phyloP scores from a whole-genome alignment of 257 asterid genomes.

The Asclepias syriaca region DNA sequence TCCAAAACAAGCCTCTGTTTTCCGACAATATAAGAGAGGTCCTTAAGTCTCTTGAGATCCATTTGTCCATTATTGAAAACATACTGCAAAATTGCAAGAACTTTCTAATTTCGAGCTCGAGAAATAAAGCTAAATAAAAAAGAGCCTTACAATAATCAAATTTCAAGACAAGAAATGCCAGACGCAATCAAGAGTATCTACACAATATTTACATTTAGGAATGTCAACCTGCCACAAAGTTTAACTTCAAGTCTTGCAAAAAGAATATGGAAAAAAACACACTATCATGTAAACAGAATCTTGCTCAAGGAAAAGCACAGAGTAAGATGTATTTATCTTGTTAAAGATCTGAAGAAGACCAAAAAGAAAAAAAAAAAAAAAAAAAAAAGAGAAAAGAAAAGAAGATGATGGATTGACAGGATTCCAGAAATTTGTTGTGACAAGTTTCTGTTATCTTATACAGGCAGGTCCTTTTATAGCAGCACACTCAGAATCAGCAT shows the following conservation, averaged over 20 bases:
- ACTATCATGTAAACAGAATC: background rate
- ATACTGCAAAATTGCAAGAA: slow-evolving; percentile 45
- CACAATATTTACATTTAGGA: background rate
- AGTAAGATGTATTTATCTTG: background rate
- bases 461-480: background rate
- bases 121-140: slow-evolving; percentile 1
- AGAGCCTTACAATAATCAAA: background rate
- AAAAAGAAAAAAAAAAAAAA: background rate
- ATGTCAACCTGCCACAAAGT: background rate
- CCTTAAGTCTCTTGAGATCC: slow-evolving; percentile 74
- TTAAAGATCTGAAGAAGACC: background rate
- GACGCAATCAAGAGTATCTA: background rate
- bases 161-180: background rate
- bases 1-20: slow-evolving; percentile 80
- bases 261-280: background rate
- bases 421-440: background rate
- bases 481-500: background rate
- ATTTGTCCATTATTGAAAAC: slow-evolving; percentile 84
- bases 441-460: background rate
- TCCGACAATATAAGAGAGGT: slow-evolving; percentile 67
- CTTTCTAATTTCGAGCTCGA: background rate
- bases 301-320: background rate
- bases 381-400: background rate
- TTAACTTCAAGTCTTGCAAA: background rate
- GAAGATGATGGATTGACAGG: background rate